Base-by-base conservation (phyloP, 257 asterid genomes). In the Plantago major region DNA sequence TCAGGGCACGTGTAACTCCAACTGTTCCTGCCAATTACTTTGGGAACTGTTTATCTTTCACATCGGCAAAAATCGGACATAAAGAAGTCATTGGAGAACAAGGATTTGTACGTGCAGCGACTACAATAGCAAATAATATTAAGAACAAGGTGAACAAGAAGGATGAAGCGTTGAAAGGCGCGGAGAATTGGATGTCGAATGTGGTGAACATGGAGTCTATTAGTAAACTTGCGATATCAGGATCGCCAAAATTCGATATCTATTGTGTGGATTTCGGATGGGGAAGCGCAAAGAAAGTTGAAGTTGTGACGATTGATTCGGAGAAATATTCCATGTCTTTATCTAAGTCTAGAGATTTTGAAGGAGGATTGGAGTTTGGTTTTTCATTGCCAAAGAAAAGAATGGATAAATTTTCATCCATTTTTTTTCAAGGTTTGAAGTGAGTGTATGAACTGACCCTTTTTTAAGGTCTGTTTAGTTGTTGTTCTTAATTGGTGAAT, bases 301-400 rank as follows among this genome's bases (percentile, higher is more conserved):
- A 81, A 52, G 69, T 69, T 11, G 37, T 68, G 74, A 73, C 79
- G 6, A 73, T 84, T 14, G 79, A 73, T 37, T 71, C 46, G 12
- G 78, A 73, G 42, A 59, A 37, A 30, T 58, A 73, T 26, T 42
- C 77, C 2, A 51, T 84, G 15, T 77, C 88, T 1, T 22, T 79
- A 45, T 68, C 78, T 28, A 76, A 73, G 62, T 67, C 75, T 0
- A 54, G 76, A 28, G 79, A 69, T 10, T 47, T 46, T 0, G 67
- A 42, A 0, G 82, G 81, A 6, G 92, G 84, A 7, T 72, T 84
- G 61, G 91, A 84, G n/a, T n/a, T n/a, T n/a, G n/a, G n/a, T n/a
- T n/a, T n/a, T n/a, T n/a, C n/a, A n/a, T n/a, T n/a, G n/a, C 79
- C 82, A 0, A 58, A 45, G 71, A 57, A 55, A 3, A 58, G 74